Conservation (phyloP, 23 red algal species). For the Gracilaria vermiculophylla region DNA sequence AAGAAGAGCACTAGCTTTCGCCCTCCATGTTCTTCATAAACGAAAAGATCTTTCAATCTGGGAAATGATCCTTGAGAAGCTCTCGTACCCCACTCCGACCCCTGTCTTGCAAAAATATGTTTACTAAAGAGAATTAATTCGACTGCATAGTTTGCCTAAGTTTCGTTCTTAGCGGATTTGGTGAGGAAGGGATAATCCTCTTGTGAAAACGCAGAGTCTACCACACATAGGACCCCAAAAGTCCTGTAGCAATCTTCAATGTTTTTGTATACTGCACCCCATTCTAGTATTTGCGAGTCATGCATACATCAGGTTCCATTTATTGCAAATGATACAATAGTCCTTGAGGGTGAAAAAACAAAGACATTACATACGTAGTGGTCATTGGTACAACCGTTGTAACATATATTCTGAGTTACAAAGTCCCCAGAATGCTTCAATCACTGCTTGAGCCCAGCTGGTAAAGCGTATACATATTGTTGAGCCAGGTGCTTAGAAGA, state of each 20-base stretch:
- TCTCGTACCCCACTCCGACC: not conserved
- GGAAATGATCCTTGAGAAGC: not conserved
- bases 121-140: not conserved
- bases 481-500: not conserved
- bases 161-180: not conserved
- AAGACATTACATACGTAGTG: not conserved
- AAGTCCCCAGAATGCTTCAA: not conserved
- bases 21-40: not conserved
- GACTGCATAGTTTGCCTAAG: not conserved
- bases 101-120: not conserved
- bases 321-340: not conserved
- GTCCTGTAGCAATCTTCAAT: not conserved
- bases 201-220: not conserved
- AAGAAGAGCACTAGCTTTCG: not conserved
- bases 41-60: not conserved
- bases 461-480: not conserved
- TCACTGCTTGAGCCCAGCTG: not conserved
- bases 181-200: not conserved
- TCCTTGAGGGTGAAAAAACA: not conserved
- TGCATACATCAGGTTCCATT: not conserved
- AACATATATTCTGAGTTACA: slow-evolving; percentile 29
- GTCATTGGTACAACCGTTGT: slow-evolving; percentile 11
- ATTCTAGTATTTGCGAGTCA: not conserved
- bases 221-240: not conserved
- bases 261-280: not conserved